phyloP scores from a whole-genome alignment of 1,139 yeast genomes.

The Kodamaea plutei region DNA sequence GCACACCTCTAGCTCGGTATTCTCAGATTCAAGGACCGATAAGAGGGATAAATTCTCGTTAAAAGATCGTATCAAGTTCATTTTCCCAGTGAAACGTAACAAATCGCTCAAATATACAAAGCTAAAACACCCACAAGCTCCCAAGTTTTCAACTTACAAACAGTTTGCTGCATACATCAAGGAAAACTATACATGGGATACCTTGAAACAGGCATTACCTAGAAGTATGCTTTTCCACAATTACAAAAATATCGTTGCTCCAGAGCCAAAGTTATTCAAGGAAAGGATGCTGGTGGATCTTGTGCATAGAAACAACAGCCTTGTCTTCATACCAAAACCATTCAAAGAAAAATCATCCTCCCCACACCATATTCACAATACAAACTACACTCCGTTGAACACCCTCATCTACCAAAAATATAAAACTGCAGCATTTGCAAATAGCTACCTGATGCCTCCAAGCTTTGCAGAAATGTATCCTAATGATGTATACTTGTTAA shows the following conservation, averaged over 20 bases:
- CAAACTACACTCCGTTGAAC: slow-evolving; percentile 6
- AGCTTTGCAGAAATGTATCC: slow-evolving; percentile 30
- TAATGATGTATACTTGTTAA: slow-evolving; percentile 23
- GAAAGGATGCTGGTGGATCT: slow-evolving; percentile 8
- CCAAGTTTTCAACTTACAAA: slow-evolving; percentile 24
- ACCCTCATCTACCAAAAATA: slow-evolving; percentile 19
- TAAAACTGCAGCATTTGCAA: slow-evolving; percentile 26
- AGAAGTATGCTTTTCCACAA: slow-evolving; percentile 23
- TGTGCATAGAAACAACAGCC: not conserved
- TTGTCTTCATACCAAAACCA: not conserved
- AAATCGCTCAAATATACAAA: slow-evolving; percentile 31
- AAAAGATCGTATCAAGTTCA: slow-evolving; percentile 14
- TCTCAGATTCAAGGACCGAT: slow-evolving; percentile 3
- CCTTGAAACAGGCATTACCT: slow-evolving; percentile 31
- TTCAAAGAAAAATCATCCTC: not conserved
- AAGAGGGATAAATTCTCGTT: slow-evolving; percentile 1
- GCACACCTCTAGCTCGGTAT: slow-evolving; percentile 15
- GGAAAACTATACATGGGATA: slow-evolving; percentile 19
- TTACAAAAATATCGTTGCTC: slow-evolving; percentile 17
- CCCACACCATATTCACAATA: not conserved
- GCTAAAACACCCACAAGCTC: slow-evolving; percentile 11
- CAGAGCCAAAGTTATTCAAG: slow-evolving; percentile 20
- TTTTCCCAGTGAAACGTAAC: slow-evolving; percentile 35
- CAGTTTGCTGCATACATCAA: slow-evolving; percentile 26
- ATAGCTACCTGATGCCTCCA: slow-evolving; percentile 19